Percentiles rank a stretch among this genome's conserved stretches.
Conservation (phyloP, 2,329 filamentous ascomycete species). For the Verticillium dahliae region DNA sequence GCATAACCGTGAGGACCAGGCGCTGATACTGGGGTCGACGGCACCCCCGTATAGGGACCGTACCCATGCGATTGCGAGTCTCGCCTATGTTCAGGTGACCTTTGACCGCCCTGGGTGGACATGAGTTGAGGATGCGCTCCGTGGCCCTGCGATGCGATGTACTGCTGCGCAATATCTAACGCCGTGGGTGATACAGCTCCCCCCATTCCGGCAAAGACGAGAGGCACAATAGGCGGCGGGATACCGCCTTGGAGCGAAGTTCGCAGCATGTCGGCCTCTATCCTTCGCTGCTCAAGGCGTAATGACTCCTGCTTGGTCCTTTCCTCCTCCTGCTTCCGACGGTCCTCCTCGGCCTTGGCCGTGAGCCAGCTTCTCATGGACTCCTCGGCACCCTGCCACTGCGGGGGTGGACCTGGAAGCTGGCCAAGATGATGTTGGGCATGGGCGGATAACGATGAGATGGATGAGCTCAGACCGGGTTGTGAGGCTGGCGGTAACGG, state of each 20-base stretch:
- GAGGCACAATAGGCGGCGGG: slow-evolving; percentile 66
- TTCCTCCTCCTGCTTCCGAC: slow-evolving; percentile 67
- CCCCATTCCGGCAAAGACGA: slow-evolving; percentile 68
- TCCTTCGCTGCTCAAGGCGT: slow-evolving; percentile 63
- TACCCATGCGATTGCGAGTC: slow-evolving; percentile 41
- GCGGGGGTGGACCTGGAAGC: slow-evolving; percentile 56
- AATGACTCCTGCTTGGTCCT: slow-evolving; percentile 58
- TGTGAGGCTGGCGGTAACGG: slow-evolving; percentile 15
- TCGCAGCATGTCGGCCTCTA: slow-evolving; percentile 67
- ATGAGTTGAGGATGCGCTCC: slow-evolving; percentile 44
- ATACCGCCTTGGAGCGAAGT: slow-evolving; percentile 64
- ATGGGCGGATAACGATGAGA: slow-evolving; percentile 25
- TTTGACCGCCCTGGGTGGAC: slow-evolving; percentile 35
- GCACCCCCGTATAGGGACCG: slow-evolving; percentile 34
- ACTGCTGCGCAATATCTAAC: slow-evolving; percentile 64
- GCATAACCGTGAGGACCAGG: slow-evolving; percentile 32
- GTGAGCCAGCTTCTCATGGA: slow-evolving; percentile 66
- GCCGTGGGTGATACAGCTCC: slow-evolving; percentile 55
- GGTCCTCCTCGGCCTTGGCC: slow-evolving; percentile 69
- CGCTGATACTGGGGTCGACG: slow-evolving; percentile 35
- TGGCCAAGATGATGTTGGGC: slow-evolving; percentile 37
- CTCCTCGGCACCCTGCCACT: slow-evolving; percentile 63
- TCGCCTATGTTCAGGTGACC: slow-evolving; percentile 48
- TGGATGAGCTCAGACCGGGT: slow-evolving; percentile 18
- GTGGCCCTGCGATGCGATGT: slow-evolving; percentile 45